These are phyloP conservation scores for Penicillium daleae DNA, from an alignment of 495 filamentous ascomycete species.

Conservation along the genomic window DNA sequence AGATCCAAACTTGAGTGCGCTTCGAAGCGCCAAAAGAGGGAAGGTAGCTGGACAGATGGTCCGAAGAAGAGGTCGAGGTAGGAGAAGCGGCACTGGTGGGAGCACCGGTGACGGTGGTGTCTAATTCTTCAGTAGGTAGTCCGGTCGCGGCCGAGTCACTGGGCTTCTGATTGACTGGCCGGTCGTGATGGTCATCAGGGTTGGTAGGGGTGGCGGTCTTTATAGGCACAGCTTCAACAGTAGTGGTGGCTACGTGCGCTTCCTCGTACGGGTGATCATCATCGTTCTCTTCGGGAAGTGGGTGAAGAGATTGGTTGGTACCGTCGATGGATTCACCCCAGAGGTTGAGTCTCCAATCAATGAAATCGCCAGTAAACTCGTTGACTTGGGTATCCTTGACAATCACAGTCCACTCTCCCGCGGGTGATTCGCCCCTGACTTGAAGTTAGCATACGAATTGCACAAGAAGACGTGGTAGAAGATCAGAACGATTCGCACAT, in stretches of 20 bases:
- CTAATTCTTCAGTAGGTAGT: constrained; percentile 25
- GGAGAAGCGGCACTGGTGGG: constrained; percentile 47
- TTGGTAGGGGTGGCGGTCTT: constrained; percentile 47
- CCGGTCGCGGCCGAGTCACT: constrained; percentile 36
- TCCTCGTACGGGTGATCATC: constrained; percentile 75
- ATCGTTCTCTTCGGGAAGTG: constrained; percentile 82
- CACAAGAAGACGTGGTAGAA: not conserved
- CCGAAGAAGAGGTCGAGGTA: constrained; percentile 47
- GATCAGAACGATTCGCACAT: constrained; percentile 34
- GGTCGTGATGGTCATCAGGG: constrained; percentile 74
- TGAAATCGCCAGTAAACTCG: constrained; percentile 72
- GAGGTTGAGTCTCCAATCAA: constrained; percentile 91
- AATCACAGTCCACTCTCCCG: constrained; percentile 87
- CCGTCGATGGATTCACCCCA: constrained; percentile 89
- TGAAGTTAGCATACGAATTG: constrained; percentile 17
- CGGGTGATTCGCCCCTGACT: constrained; percentile 80
- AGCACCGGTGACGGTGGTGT: constrained; percentile 32
- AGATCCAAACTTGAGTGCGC: constrained; percentile 92
- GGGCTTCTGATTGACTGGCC: constrained; percentile 70
- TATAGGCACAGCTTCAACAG: constrained; percentile 48
- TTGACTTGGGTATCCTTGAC: constrained; percentile 87
- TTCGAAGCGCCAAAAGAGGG: constrained; percentile 94
- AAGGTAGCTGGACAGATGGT: constrained; percentile 85
- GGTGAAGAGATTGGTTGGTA: constrained; percentile 68
- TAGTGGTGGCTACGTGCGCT: constrained; percentile 57